Evolutionary conservation across 108 stramenopile species (phyloP).

Genomic region (Cyclotella sp.): DNA sequence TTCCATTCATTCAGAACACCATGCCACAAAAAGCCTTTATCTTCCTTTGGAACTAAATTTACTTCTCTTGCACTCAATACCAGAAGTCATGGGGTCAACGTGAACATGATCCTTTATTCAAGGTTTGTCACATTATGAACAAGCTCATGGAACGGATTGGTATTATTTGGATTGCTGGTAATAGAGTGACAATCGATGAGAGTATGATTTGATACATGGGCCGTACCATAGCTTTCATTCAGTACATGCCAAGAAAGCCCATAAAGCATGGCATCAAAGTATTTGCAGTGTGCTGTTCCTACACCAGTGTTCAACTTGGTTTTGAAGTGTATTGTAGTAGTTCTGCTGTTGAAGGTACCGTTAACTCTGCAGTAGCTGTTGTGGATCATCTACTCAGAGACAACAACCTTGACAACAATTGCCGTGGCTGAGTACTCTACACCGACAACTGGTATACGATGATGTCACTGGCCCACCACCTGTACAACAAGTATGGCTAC

Average conservation of each 20-base stretch:
- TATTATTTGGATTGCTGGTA: constrained; percentile 13
- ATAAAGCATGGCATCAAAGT: constrained; percentile 33
- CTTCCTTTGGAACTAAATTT: constrained; percentile 4
- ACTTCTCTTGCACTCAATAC: constrained; percentile 9
- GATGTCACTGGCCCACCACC: constrained; percentile 7
- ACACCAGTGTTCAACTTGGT: constrained; percentile 6
- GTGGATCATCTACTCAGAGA: neutral
- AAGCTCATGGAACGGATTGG: constrained; percentile 9
- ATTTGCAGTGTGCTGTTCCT: constrained; percentile 18
- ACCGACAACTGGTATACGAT: constrained; percentile 38
- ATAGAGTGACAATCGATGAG: too few relatives aligned
- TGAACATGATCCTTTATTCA: constrained; percentile 13
- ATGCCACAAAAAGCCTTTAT: constrained; percentile 13
- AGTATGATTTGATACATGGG: constrained; percentile 33
- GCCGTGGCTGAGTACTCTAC: constrained; percentile 17
- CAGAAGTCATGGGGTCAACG: neutral
- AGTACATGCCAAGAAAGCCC: constrained; percentile 23
- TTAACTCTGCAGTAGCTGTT: constrained; percentile 1
- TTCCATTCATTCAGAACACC: constrained; percentile 17
- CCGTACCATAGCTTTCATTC: constrained; percentile 14
- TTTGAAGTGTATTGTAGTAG: constrained; percentile 21
- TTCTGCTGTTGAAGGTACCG: neutral
- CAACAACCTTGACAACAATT: neutral
- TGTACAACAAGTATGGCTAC: constrained; percentile 28
- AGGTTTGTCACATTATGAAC: neutral